Conservation (phyloP, 352 stramenopile genomes). For the Globisporangium abappressorium region DNA sequence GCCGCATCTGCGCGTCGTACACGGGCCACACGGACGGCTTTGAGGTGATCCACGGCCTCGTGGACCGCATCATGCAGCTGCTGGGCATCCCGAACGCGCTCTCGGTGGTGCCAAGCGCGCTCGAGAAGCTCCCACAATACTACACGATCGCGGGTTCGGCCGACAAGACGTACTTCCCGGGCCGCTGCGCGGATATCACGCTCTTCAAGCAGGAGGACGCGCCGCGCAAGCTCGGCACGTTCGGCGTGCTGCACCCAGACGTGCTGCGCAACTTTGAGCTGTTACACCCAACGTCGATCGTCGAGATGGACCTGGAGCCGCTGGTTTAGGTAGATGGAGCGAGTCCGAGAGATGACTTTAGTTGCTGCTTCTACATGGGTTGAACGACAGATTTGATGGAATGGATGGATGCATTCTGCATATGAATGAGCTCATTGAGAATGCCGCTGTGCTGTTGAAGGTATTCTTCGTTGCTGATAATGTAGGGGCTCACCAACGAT, state of each 20-base stretch:
- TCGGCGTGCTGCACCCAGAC: slow-evolving; percentile 98
- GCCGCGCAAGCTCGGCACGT: slow-evolving; percentile 89
- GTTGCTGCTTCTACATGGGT: background rate
- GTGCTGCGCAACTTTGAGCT: slow-evolving; percentile 99
- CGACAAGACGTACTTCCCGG: slow-evolving; percentile 93
- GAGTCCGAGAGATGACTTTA: background rate
- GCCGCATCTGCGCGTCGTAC: slow-evolving; percentile 96
- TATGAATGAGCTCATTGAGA: background rate
- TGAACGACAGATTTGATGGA: background rate
- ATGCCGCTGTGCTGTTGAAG: too few relatives aligned
- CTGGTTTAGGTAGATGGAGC: slow-evolving; percentile 82
- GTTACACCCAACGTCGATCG: slow-evolving; percentile 92
- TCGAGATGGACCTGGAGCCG: slow-evolving; percentile 98
- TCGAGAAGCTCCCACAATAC: slow-evolving; percentile 64
- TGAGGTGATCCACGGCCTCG: slow-evolving; percentile 98
- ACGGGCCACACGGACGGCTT: slow-evolving; percentile 97
- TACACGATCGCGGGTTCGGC: slow-evolving; percentile 68
- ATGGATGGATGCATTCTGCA: slow-evolving; percentile 6
- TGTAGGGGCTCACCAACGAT: background rate
- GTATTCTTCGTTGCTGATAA: background rate
- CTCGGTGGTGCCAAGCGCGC: slow-evolving; percentile 47
- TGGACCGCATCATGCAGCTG: slow-evolving; percentile 98
- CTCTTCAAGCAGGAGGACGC: slow-evolving; percentile 72
- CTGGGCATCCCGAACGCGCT: slow-evolving; percentile 88
- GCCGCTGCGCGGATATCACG: slow-evolving; percentile 94